Percentiles rank a stretch among this genome's conserved stretches.
Conservation (phyloP, 78 protist species). For the Bodo saltans region DNA sequence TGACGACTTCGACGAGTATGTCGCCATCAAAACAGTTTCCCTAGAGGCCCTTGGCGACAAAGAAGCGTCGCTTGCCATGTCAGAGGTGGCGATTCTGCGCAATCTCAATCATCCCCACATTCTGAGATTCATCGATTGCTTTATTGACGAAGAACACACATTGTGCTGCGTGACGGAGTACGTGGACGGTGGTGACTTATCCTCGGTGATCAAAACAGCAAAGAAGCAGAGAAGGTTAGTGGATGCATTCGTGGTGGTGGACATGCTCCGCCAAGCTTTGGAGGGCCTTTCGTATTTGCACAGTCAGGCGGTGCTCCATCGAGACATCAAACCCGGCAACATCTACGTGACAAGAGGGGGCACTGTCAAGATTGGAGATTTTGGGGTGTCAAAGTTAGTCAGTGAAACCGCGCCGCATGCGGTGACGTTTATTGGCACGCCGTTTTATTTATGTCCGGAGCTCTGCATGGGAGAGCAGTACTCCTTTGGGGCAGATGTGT, state of each 20-base stretch:
- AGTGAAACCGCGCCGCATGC: neutral
- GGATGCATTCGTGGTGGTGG: neutral
- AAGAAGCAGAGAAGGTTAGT: neutral
- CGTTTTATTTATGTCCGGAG: constrained; percentile 62
- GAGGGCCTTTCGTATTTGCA: constrained; percentile 10
- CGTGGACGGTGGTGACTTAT: constrained; percentile 62
- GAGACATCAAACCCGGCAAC: constrained; percentile 83
- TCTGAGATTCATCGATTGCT: constrained; percentile 66
- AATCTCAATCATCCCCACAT: constrained; percentile 63
- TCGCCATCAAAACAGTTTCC: constrained; percentile 68
- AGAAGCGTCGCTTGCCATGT: constrained; percentile 38
- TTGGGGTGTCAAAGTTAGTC: constrained; percentile 57
- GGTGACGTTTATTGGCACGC: constrained; percentile 46
- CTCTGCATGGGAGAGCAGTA: constrained; percentile 20
- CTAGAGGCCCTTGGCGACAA: neutral
- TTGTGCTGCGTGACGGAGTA: constrained; percentile 84
- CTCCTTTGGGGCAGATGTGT: constrained; percentile 21
- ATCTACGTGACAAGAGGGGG: constrained; percentile 59
- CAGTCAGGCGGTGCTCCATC: constrained; percentile 46
- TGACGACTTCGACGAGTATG: neutral
- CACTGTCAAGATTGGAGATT: constrained; percentile 84
- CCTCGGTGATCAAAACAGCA: neutral
- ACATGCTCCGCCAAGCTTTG: constrained; percentile 5
- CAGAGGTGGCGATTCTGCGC: constrained; percentile 41
- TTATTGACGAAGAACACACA: constrained; percentile 37